Evolutionary conservation across 495 filamentous ascomycete species (phyloP).

Genomic region (Hypoxylon crocopeplum): DNA sequence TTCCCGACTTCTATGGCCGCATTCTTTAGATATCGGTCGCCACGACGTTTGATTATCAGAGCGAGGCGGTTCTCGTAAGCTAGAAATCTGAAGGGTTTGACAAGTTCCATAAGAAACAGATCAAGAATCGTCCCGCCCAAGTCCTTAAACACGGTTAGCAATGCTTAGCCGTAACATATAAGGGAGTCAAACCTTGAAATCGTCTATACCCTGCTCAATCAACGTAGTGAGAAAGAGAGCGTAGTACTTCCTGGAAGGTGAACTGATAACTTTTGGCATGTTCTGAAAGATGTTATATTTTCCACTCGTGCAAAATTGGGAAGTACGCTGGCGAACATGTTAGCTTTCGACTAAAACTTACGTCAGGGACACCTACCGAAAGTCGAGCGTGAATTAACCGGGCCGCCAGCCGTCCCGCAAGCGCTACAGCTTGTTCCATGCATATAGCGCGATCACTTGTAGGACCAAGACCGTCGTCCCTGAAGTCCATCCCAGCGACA

Average conservation of each 20-base stretch:
- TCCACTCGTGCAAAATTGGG: conserved; percentile 47
- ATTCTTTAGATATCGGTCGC: conserved; percentile 43
- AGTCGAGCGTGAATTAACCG: conserved; percentile 50
- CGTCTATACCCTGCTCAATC: conserved; percentile 46
- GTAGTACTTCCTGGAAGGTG: conserved; percentile 43
- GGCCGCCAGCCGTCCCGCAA: conserved; percentile 48
- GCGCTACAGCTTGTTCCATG: conserved; percentile 45
- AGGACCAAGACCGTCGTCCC: conserved; percentile 21
- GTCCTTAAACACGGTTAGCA: conserved; percentile 35
- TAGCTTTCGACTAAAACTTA: conserved; percentile 6
- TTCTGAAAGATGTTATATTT: conserved; percentile 48
- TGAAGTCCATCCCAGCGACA: conserved; percentile 32
- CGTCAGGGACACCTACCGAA: conserved; percentile 30
- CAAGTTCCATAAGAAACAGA: conserved; percentile 48
- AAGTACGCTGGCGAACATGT: conserved; percentile 38
- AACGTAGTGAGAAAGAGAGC: conserved; percentile 51
- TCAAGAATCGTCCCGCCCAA: conserved; percentile 43
- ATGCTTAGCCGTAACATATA: background rate
- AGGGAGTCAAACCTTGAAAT: conserved; percentile 38
- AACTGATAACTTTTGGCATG: conserved; percentile 38
- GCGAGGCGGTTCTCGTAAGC: conserved; percentile 53
- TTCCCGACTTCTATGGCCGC: conserved; percentile 39
- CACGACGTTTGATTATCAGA: conserved; percentile 42
- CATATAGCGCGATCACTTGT: conserved; percentile 42
- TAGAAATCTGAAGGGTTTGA: conserved; percentile 46